Base-by-base conservation (phyloP, 2,329 filamentous ascomycete species). In the Aspergillus persii region DNA sequence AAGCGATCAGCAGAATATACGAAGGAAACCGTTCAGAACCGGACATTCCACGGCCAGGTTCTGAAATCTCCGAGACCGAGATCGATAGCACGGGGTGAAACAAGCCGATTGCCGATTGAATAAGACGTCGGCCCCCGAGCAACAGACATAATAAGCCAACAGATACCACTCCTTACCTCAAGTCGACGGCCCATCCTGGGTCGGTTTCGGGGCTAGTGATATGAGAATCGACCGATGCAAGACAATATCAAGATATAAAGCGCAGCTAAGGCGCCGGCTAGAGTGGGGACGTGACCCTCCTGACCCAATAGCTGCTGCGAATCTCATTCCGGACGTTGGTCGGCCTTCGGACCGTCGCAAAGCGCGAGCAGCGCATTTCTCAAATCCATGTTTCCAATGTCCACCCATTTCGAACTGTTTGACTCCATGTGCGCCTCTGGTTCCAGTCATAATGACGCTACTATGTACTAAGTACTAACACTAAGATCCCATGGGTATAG, bases 191-290 rank as follows among this genome's bases (percentile, higher is more conserved):
- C 36, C 36, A 41, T n/a, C 15, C 36, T 41, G 36, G 7, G 11
- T 41, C 15, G 36, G 36, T 41, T 15, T 41, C 36, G 36, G 36
- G 36, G n/a, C 7, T 41, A 41, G 15, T 15, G 36, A 5, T 41
- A 41, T 15, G 36, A 41, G 5, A 18, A 56, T 56, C 46, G 50
- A 41, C 53, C 53, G 53, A 56, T 39, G 8, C n/a, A 18, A 33
- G 18, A 48, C 1, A 50, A 49, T 49, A 30, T 49, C 44, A 31
- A 56, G 49, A 41, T 29, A 56, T 12, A n/a, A n/a, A 50, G 36
- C 30, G 49, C 50, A 27, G 53, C 53, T 41, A 56, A 56, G 53
- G 12, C 53, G 33, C 12, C 53, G 53, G 53, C 44, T 39, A 50
- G 53, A 50, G 53, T 56, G 53, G 53, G 23, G 7, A 18, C 50